Base-by-base conservation (phyloP, 2,329 filamentous ascomycete genomes). In the Lojkania enalia region DNA sequence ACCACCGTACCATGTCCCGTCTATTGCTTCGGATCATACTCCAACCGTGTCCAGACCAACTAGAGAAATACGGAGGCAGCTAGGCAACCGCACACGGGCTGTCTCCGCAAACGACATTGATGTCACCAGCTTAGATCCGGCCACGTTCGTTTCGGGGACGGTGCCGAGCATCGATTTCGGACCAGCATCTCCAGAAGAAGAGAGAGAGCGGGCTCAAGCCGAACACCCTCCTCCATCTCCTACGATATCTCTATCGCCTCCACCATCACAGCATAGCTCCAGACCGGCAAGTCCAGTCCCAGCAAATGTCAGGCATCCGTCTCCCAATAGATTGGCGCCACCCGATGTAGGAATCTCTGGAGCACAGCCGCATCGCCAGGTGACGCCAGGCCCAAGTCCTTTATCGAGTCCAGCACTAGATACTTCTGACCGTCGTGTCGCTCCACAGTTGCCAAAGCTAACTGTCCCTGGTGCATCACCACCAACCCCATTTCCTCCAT, bases 401-500 rank as follows among this genome's bases (percentile, higher is more conserved):
- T 35, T 48, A 1, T 61, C 61, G 2, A 68, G 64, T 5, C 67
- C 66, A 9, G 48, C 56, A 9, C 37, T 61, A 11, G 57, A 64
- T 20, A 35, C 57, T 35, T 49, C 48, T 4, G 39, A 53, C 14
- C 54, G 49, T 15, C 59, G 61, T 13, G 58, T 57, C n/a, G 61
- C 68, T 13, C 58, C 60, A 15, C 56, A 63, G 16, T 55, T 70
- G 4, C 69, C 74, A 2, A 74, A 71, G 46, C 60, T 77, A 31
- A 48, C 64, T 5, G 72, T 78, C 38, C 71, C 72, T 21, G 54
- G 57, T 18, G 56, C 59, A 61, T 73, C 58, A 3, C 73, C 77
- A 3, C 69, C 76, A 3, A 80, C 81, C 3, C 85, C 87, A 0
- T 92, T 94, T 50, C 88, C 88, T 1, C 69, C 75, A 4, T 88